Percentiles rank a stretch among this genome's conserved stretches.
These are phyloP conservation scores for Penicillium sp. DNA, from an alignment of 2,329 filamentous ascomycete genomes.

Conservation along the genomic window DNA sequence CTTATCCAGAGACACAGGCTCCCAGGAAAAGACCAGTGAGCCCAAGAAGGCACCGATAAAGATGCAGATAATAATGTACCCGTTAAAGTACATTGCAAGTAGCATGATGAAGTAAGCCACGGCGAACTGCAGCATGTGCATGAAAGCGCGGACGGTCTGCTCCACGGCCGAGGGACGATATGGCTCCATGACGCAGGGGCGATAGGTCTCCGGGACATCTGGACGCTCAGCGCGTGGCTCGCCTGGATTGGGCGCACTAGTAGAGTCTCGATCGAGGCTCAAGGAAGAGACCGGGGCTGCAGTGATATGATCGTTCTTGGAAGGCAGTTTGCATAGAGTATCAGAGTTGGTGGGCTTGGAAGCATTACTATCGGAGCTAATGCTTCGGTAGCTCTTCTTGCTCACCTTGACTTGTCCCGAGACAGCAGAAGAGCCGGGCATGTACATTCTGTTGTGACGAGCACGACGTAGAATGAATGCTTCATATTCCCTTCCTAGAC, in stretches of 20 bases:
- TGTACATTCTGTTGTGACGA: slow-evolving; percentile 31
- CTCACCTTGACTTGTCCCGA: neutral
- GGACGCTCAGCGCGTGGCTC: neutral
- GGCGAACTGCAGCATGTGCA: slow-evolving; percentile 70
- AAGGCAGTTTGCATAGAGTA: neutral
- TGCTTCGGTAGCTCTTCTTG: neutral
- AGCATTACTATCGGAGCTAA: neutral
- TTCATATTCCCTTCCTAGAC: slow-evolving; percentile 70
- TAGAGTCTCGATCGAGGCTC: no score
- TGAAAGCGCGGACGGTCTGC: slow-evolving; percentile 63
- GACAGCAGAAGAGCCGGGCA: neutral
- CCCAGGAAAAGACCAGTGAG: slow-evolving; percentile 72
- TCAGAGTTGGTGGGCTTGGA: neutral
- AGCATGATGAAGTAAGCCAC: slow-evolving; percentile 78
- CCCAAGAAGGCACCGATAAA: slow-evolving; percentile 73
- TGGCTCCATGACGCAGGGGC: slow-evolving; percentile 12
- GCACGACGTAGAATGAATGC: slow-evolving; percentile 58
- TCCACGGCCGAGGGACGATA: slow-evolving; percentile 61
- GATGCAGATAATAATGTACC: slow-evolving; percentile 78
- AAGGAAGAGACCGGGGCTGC: neutral
- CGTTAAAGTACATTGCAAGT: slow-evolving; percentile 63
- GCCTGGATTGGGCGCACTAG: no score
- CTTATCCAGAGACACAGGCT: slow-evolving; percentile 32
- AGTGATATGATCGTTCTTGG: neutral
- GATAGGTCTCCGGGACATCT: neutral